A percentile compares a stretch with the other conserved stretches of the same genome.
Conservation (phyloP, 805 yeast genomes). For the Novakomyces olei region DNA sequence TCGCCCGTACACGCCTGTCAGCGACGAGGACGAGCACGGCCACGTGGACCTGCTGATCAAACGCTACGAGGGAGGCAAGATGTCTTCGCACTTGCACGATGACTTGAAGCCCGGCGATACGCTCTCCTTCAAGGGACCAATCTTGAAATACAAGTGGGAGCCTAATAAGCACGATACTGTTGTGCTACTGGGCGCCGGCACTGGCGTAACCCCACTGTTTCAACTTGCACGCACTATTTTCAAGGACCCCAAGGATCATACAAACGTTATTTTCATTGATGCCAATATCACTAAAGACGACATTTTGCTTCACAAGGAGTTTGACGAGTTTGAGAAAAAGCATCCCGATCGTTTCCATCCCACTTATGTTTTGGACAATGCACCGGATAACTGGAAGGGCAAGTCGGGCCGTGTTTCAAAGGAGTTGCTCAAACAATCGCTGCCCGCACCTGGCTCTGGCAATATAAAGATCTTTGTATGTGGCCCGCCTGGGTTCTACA, state of each 20-base stretch:
- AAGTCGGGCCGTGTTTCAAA: conserved; percentile 55
- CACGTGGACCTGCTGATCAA: conserved; percentile 60
- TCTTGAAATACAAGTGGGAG: conserved; percentile 73
- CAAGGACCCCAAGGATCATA: conserved; percentile 65
- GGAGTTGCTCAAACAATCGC: conserved; percentile 38
- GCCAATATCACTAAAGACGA: conserved; percentile 64
- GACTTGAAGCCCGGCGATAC: conserved; percentile 65
- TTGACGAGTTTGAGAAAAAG: conserved; percentile 39
- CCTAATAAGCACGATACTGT: conserved; percentile 65
- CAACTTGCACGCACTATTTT: conserved; percentile 63
- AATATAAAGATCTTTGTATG: conserved; percentile 66
- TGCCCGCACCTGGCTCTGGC: conserved; percentile 43
- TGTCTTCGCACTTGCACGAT: conserved; percentile 47
- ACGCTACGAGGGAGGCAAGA: conserved; percentile 65
- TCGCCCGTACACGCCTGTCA: conserved; percentile 66
- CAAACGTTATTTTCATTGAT: conserved; percentile 63
- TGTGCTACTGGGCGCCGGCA: conserved; percentile 81
- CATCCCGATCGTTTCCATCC: conserved; percentile 61
- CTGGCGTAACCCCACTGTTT: conserved; percentile 89
- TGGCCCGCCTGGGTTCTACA: conserved; percentile 86
- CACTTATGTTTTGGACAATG: conserved; percentile 58
- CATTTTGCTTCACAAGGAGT: conserved; percentile 53
- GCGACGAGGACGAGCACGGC: conserved; percentile 50
- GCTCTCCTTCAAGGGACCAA: conserved; percentile 82
- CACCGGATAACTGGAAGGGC: conserved; percentile 29